Conservation (phyloP, 306 rosid species). For the Gynostemma pentaphyllum region DNA sequence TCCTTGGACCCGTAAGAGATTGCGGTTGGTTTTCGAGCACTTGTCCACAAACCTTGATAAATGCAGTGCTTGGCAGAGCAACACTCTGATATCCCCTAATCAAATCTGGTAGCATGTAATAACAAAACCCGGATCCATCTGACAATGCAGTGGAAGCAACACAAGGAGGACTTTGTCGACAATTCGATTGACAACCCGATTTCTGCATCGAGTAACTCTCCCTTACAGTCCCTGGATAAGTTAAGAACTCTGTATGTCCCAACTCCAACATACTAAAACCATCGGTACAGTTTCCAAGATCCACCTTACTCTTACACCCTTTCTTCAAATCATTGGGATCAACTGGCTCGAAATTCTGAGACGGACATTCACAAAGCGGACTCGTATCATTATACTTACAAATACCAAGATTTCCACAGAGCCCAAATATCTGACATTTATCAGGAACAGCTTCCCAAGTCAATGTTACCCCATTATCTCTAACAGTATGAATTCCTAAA, state of each 20-base stretch:
- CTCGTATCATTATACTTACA: constrained; percentile 44
- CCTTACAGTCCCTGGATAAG: constrained; percentile 30
- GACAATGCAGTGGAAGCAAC: constrained; percentile 48
- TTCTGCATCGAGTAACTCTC: constrained; percentile 33
- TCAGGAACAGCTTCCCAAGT: constrained; percentile 59
- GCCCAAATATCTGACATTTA: constrained; percentile 57
- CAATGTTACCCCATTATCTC: constrained; percentile 24
- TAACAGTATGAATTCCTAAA: constrained; percentile 46
- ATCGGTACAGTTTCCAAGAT: background rate
- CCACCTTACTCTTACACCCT: constrained; percentile 6
- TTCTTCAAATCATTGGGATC: background rate
- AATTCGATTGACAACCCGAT: constrained; percentile 44
- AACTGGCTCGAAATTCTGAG: constrained; percentile 7
- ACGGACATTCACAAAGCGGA: constrained; percentile 54
- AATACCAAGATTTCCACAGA: constrained; percentile 57
- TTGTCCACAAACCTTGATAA: constrained; percentile 52
- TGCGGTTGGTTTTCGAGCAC: constrained; percentile 22
- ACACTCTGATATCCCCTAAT: constrained; percentile 46
- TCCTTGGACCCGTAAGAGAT: constrained; percentile 12
- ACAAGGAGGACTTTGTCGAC: constrained; percentile 42
- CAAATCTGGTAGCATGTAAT: constrained; percentile 26
- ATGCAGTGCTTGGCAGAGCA: constrained; percentile 43
- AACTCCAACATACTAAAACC: background rate
- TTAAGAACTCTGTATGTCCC: constrained; percentile 35
- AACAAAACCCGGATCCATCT: constrained; percentile 56